phyloP scores from a whole-genome alignment of 2,329 filamentous ascomycete species.

The Sporothrix protearum region DNA sequence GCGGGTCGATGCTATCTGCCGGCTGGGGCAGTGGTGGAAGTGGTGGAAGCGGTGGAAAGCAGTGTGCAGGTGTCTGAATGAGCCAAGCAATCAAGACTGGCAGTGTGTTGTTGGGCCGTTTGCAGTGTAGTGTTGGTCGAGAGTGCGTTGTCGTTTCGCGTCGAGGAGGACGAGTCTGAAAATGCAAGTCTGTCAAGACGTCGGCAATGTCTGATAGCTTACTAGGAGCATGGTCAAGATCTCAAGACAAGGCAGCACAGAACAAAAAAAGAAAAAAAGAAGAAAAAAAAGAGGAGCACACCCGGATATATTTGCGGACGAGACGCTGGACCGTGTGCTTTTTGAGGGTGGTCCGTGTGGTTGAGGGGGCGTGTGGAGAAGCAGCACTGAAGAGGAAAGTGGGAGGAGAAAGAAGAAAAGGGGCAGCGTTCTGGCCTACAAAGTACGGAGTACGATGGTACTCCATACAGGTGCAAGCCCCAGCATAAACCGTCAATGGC shows the following conservation, averaged over 20 bases:
- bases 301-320: constrained; percentile 17
- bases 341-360: neutral
- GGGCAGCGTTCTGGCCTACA: too few species aligned
- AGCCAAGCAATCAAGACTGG: neutral
- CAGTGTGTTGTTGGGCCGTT: neutral
- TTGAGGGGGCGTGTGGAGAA: neutral
- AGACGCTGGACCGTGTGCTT: neutral
- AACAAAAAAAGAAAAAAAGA: neutral
- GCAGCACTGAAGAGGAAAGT: neutral
- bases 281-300: constrained; percentile 15
- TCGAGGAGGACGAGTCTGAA: neutral
- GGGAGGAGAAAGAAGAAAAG: neutral
- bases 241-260: neutral
- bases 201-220: constrained; percentile 15
- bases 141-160: neutral
- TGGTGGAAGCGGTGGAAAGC: neutral
- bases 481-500: constrained; percentile 10
- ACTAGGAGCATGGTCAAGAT: constrained; percentile 6
- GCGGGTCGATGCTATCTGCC: constrained; percentile 15
- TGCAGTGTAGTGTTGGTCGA: neutral
- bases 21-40: neutral
- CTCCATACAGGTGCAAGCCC: too few species aligned
- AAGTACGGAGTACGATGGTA: too few species aligned
- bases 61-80: neutral
- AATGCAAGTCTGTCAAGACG: neutral